These are phyloP conservation scores for Debaryomycetaceae sp. DNA, from an alignment of 1,139 yeast species.

Conservation along the genomic window DNA sequence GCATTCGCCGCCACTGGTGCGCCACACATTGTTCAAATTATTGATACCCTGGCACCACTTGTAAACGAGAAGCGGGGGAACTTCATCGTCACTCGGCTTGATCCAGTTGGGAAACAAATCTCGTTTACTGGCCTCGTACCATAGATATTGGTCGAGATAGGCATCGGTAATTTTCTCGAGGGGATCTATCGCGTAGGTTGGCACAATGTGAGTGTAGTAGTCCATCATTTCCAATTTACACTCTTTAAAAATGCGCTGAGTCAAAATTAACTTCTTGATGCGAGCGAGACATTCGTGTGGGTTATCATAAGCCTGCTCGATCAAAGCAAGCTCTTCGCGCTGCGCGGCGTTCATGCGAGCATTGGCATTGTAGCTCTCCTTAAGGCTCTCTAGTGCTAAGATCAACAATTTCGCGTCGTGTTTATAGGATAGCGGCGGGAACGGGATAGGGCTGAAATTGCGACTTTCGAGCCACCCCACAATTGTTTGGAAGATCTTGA, in stretches of 20 bases:
- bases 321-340: conserved; percentile 84
- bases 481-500: conserved; percentile 74
- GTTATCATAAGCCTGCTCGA: conserved; percentile 93
- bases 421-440: conserved; percentile 86
- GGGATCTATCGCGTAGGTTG: conserved; percentile 84
- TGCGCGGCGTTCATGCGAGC: conserved; percentile 78
- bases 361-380: conserved; percentile 75
- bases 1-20: conserved; percentile 58
- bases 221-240: conserved; percentile 88
- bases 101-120: conserved; percentile 92
- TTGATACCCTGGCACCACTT: conserved; percentile 96
- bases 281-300: conserved; percentile 89
- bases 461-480: conserved; percentile 90
- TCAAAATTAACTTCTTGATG: conserved; percentile 68
- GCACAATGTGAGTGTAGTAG: conserved; percentile 71
- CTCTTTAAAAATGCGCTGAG: conserved; percentile 90
- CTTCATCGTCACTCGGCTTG: conserved; percentile 89
- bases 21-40: conserved; percentile 72
- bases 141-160: conserved; percentile 84
- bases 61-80: conserved; percentile 83
- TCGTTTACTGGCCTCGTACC: conserved; percentile 91
- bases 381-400: conserved; percentile 79
- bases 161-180: conserved; percentile 95
- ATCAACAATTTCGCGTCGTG: conserved; percentile 88
- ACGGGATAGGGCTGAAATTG: conserved; percentile 78